Conservation (phyloP, 2,329 filamentous ascomycete species). For the Claviceps purpurea region DNA sequence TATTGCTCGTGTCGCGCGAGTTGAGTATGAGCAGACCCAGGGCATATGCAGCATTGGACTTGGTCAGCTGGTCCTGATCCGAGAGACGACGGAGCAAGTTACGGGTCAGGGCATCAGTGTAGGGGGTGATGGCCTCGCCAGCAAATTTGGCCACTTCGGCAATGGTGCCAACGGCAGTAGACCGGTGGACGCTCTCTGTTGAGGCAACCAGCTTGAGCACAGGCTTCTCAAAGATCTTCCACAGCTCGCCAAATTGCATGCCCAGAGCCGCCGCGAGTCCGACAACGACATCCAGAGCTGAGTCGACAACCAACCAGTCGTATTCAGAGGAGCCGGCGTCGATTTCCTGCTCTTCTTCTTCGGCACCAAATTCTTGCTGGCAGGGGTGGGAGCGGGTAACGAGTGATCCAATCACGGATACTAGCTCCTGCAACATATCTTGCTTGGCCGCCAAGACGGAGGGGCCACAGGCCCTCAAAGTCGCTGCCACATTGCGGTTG, state of each 20-base stretch:
- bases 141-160: conserved; percentile 84
- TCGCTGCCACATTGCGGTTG: conserved; percentile 83
- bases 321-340: conserved; percentile 79
- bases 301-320: conserved; percentile 94
- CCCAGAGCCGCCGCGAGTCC: conserved; percentile 76
- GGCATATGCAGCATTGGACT: conserved; percentile 91
- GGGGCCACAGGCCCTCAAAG: conserved; percentile 81
- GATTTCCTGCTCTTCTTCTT: conserved; percentile 61
- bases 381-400: conserved; percentile 85
- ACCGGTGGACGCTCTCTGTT: conserved; percentile 75
- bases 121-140: conserved; percentile 66
- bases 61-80: conserved; percentile 82
- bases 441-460: conserved; percentile 64
- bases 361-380: conserved; percentile 77
- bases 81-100: conserved; percentile 73
- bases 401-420: conserved; percentile 62
- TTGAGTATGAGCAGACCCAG: conserved; percentile 73
- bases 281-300: conserved; percentile 79
- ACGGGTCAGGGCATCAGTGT: conserved; percentile 63
- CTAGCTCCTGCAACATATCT: conserved; percentile 56
- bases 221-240: conserved; percentile 92
- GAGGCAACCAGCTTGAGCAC: conserved; percentile 80
- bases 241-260: conserved; percentile 67
- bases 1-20: conserved; percentile 55
- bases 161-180: conserved; percentile 79